Evolutionary conservation across 129 eudicot species (phyloP).

Genomic region (Lactuca saligna): DNA sequence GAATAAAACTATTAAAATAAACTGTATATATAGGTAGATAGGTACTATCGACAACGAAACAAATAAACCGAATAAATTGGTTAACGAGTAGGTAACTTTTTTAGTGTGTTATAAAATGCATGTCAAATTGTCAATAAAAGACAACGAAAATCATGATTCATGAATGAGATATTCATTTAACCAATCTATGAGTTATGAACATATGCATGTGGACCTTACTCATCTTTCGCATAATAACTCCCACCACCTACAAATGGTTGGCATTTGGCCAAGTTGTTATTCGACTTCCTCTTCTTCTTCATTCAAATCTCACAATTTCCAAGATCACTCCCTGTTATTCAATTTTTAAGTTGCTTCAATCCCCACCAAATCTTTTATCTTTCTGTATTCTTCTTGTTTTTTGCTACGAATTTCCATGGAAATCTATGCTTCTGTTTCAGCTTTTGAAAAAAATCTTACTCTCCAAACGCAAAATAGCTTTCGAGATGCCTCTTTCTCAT

Average conservation of each 20-base stretch:
- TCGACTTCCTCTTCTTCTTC: slow-evolving; percentile 17
- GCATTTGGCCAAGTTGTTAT: slow-evolving; percentile 35
- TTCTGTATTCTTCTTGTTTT: slow-evolving; percentile 4
- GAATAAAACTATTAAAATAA: too few relatives aligned
- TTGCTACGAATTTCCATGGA: slow-evolving; percentile 24
- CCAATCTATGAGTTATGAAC: slow-evolving; percentile 16
- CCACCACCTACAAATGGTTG: slow-evolving; percentile 24
- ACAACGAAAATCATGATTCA: slow-evolving; percentile 12
- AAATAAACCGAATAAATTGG: not conserved
- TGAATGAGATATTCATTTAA: slow-evolving; percentile 23
- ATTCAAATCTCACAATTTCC: slow-evolving; percentile 16
- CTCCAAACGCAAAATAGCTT: slow-evolving; percentile 34
- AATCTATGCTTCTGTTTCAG: slow-evolving; percentile 31
- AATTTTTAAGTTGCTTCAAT: not conserved
- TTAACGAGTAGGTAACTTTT: not conserved
- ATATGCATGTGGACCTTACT: slow-evolving; percentile 44
- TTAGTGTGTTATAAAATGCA: not conserved
- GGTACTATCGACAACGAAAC: not conserved
- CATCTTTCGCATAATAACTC: slow-evolving; percentile 33
- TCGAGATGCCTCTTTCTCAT: slow-evolving; percentile 65
- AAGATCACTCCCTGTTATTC: not conserved
- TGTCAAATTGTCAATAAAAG: not conserved
- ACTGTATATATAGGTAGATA: too few relatives aligned
- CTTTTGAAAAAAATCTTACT: slow-evolving; percentile 39
- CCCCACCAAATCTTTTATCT: slow-evolving; percentile 1